Conservation (phyloP, 768 basidiomycete species). For the Tylopilus subfusipes region DNA sequence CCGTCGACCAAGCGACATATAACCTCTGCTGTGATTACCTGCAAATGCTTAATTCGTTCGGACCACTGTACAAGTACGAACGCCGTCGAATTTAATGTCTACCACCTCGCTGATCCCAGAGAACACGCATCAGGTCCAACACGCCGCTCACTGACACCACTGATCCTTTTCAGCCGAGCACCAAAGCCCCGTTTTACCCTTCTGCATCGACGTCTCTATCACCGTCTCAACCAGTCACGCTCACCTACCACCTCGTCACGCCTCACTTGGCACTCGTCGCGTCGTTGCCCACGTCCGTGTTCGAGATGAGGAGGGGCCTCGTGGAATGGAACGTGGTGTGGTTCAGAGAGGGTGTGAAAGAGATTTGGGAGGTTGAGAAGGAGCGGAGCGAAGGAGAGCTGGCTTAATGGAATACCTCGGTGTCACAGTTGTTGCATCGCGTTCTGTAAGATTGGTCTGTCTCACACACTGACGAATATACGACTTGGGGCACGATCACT, state of each 20-base stretch:
- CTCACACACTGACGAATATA: conserved; percentile 1
- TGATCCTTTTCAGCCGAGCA: conserved; percentile 12
- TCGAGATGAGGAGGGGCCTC: conserved; percentile 67
- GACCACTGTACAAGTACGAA: conserved; percentile 76
- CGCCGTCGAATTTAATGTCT: not conserved
- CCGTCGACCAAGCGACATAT: conserved; percentile 85
- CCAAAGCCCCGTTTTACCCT: conserved; percentile 59
- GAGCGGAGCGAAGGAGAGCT: conserved; percentile 37
- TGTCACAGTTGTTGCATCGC: not conserved
- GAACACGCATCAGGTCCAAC: conserved; percentile 19
- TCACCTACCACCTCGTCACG: conserved; percentile 81
- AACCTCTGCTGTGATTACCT: conserved; percentile 91
- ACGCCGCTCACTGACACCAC: conserved; percentile 6
- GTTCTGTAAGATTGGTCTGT: not conserved
- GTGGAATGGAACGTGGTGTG: conserved; percentile 87
- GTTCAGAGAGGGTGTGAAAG: conserved; percentile 78
- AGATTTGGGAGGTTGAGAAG: conserved; percentile 74
- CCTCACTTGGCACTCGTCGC: conserved; percentile 68
- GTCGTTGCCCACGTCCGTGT: conserved; percentile 68
- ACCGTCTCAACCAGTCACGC: conserved; percentile 59
- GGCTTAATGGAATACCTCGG: not conserved
- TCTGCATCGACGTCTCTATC: conserved; percentile 62
- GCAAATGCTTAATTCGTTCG: conserved; percentile 81
- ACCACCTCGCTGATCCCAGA: conserved; percentile 2
- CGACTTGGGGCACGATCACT: not conserved